Evolutionary conservation across 1,284 basidiomycete genomes (phyloP), one percentile per base, ranked within the genome.

Genomic region (Pyrrhoderma lamaoense): DNA sequence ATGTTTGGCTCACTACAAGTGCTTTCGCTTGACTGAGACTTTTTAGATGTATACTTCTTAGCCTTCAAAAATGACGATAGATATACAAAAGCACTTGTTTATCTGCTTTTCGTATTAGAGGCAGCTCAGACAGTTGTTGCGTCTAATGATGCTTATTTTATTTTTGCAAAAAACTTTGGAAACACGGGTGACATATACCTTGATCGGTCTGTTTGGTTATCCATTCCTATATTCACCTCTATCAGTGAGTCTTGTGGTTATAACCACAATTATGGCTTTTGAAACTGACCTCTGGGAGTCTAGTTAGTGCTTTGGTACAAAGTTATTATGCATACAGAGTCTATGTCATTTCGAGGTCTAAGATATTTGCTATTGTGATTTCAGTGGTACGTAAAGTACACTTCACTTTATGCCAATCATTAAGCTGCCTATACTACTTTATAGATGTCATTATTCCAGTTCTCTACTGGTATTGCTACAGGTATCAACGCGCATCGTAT

Each of bases 141-240:
- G 2, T 58, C 57, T 0, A 57, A 57, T 43, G 64, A 62, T 44
- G 60, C 60, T 8, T 62, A 60, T 34, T 27, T 45, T 13, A 55
- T 47, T 8, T 61, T 63, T n/a, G 64, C 56, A 1, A 45, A 40
- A 13, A 61, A 61, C 0, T 67, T 64, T 57, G 64, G 63, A 0
- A 51, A 66, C 38, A 3, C 19, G 3, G 16, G 14, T 14, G 25
- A 8, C 8, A 9, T 46, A 31, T 14, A 11, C 16, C 8, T 8
- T 18, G 21, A 31, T 5, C 45, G 35, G 16, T 18, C 21, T 16
- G 18, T 21, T 5, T 37, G 27, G 45, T 34, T 46, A 5, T 8
- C 45, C 7, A 37, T 35, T 37, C 45, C 45, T 14, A 34, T 46
- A n/a, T 35, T 46, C 14, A 46, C 27, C 14, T 23, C 23, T 21